These are phyloP conservation scores for Exobasidium rhododendri DNA, from an alignment of 1,284 basidiomycete species.

Conservation along the genomic window DNA sequence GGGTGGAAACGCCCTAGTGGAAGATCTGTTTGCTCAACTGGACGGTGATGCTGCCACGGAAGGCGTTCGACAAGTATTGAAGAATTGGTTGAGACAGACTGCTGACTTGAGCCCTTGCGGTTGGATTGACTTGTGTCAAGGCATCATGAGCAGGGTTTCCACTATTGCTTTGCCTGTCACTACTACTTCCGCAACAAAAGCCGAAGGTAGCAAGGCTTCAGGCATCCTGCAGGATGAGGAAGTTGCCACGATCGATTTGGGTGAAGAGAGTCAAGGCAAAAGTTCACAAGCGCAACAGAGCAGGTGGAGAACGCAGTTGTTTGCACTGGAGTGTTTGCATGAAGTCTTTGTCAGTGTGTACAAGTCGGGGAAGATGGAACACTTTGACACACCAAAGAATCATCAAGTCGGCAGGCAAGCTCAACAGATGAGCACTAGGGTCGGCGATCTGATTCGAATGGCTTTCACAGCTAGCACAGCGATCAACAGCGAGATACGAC, in stretches of 20 bases:
- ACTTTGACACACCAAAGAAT: conserved; percentile 61
- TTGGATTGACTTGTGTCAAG: conserved; percentile 96
- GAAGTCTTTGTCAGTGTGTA: conserved; percentile 77
- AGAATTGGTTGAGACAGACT: conserved; percentile 93
- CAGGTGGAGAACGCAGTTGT: conserved; percentile 93
- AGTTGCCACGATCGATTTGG: conserved; percentile 69
- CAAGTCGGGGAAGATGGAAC: conserved; percentile 61
- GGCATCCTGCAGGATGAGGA: conserved; percentile 71
- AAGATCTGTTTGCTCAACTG: conserved; percentile 88
- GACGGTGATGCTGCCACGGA: conserved; percentile 92
- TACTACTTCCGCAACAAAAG: not conserved
- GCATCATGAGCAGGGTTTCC: conserved; percentile 68
- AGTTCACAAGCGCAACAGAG: conserved; percentile 10
- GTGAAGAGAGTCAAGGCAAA: conserved; percentile 23
- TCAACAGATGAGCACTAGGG: conserved; percentile 71
- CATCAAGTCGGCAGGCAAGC: not conserved
- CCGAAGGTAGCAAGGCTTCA: not conserved
- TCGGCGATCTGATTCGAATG: conserved; percentile 91
- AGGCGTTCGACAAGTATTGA: conserved; percentile 86
- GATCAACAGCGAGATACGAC: conserved; percentile 86
- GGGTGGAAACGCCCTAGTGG: conserved; percentile 88
- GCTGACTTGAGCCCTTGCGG: conserved; percentile 87
- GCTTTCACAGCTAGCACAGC: conserved; percentile 96
- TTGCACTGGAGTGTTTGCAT: conserved; percentile 88
- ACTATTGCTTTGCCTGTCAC: conserved; percentile 11